Percentiles rank a stretch among this genome's conserved stretches.
These are phyloP conservation scores for Fistulina hepatica DNA, from an alignment of 1,284 basidiomycete species.

Conservation along the genomic window DNA sequence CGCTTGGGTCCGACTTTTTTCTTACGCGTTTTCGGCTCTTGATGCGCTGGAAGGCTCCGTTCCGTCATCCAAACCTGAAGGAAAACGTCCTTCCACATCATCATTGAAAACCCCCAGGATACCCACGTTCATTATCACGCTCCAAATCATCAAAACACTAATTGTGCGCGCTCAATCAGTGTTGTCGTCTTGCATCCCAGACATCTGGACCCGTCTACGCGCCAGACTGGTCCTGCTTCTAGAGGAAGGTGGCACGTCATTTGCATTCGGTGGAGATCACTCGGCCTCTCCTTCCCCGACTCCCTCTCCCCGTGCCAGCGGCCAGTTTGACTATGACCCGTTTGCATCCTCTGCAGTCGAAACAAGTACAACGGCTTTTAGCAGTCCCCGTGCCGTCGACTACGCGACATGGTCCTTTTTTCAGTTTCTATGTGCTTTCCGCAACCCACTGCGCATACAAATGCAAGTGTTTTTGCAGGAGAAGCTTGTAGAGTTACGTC, in stretches of 20 bases:
- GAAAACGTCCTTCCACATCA: conserved; percentile 21
- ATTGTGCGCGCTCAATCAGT: conserved; percentile 52
- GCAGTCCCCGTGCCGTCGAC: conserved; percentile 50
- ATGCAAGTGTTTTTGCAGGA: conserved; percentile 54
- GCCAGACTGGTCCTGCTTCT: conserved; percentile 38
- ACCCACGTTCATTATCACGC: conserved; percentile 39
- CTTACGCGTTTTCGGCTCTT: conserved; percentile 44
- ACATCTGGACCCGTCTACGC: conserved; percentile 52
- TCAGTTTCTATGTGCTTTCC: conserved; percentile 54
- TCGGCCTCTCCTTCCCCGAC: conserved; percentile 37
- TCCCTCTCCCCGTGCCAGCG: conserved; percentile 30
- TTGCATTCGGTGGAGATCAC: conserved; percentile 33
- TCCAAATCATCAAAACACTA: conserved; percentile 65
- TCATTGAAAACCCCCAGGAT: conserved; percentile 26
- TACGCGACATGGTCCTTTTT: conserved; percentile 67
- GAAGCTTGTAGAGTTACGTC: conserved; percentile 41
- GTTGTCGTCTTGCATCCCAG: conserved; percentile 40
- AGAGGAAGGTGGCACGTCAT: conserved; percentile 47
- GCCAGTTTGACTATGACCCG: conserved; percentile 23
- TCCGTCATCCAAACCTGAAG: not conserved
- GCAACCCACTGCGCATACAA: conserved; percentile 54
- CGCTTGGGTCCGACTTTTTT: conserved; percentile 57
- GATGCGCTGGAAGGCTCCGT: conserved; percentile 16
- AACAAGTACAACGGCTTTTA: conserved; percentile 17
- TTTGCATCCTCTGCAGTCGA: conserved; percentile 18